A percentile compares a stretch with the other conserved stretches of the same genome.
These are phyloP conservation scores for Physcomitrium patens DNA, from an alignment of 225 moss, liverwort and hornwort species.

Conservation along the genomic window DNA sequence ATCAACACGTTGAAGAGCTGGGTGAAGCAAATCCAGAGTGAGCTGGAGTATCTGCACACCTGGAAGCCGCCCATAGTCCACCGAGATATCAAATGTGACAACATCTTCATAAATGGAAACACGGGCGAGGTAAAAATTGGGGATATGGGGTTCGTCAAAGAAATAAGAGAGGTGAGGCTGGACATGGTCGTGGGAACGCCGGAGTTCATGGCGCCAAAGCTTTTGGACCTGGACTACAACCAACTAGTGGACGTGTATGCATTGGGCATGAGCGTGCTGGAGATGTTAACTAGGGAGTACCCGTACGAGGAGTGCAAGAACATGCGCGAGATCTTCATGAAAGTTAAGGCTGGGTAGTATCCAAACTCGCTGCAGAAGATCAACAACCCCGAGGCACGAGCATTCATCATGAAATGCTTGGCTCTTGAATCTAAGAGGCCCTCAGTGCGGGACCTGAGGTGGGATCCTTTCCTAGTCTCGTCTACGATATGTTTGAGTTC, in stretches of 20 bases:
- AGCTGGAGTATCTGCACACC: background rate
- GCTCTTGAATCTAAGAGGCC: background rate
- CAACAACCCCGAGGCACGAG: background rate
- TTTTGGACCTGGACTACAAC: background rate
- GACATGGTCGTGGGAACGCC: accelerated
- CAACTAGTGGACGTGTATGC: background rate
- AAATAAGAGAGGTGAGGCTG: accelerated
- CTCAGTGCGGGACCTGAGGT: too few species aligned
- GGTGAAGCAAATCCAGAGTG: background rate
- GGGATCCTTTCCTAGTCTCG: too few species aligned
- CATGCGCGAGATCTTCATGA: background rate
- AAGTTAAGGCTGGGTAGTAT: accelerated
- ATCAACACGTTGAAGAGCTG: background rate
- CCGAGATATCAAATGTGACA: background rate
- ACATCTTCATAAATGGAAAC: background rate
- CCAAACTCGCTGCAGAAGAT: background rate
- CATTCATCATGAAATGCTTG: background rate
- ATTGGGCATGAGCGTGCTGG: background rate
- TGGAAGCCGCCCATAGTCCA: background rate
- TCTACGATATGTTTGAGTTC: too few species aligned
- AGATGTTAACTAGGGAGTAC: background rate
- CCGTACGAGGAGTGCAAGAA: background rate
- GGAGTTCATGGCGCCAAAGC: accelerated
- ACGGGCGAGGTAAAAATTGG: background rate
- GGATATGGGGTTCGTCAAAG: background rate